These are phyloP conservation scores for Coleophoma cylindrospora DNA, from an alignment of 2,329 filamentous ascomycete genomes.

Conservation along the genomic window DNA sequence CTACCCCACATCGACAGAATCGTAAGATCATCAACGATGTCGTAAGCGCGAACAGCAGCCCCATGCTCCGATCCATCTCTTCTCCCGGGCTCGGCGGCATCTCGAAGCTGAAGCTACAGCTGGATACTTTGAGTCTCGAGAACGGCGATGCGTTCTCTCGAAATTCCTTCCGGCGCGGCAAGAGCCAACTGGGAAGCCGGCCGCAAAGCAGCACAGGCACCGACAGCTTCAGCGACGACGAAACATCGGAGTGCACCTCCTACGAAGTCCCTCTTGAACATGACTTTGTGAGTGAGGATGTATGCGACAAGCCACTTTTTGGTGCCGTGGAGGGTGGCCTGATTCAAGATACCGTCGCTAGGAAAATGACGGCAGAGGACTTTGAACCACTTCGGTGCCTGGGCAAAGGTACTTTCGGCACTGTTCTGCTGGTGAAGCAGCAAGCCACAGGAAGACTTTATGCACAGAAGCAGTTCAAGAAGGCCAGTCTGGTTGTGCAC, in stretches of 20 bases:
- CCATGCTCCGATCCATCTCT: constrained; percentile 44
- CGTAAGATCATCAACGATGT: constrained; percentile 32
- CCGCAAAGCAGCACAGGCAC: constrained; percentile 37
- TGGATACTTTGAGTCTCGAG: constrained; percentile 72
- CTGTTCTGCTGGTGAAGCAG: constrained; percentile 90
- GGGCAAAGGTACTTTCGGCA: constrained; percentile 94
- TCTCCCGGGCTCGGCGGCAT: constrained; percentile 62
- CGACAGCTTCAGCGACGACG: constrained; percentile 49
- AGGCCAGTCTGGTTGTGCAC: constrained; percentile 90
- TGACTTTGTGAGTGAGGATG: constrained; percentile 73
- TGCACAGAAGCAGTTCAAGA: constrained; percentile 98
- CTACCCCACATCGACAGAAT: constrained; percentile 27
- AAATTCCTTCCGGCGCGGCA: constrained; percentile 49
- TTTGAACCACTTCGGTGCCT: constrained; percentile 89
- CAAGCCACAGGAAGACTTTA: constrained; percentile 81
- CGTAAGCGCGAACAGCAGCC: constrained; percentile 56
- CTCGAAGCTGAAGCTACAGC: constrained; percentile 73
- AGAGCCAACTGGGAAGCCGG: constrained; percentile 54
- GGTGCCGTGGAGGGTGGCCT: constrained; percentile 49
- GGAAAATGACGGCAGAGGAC: constrained; percentile 89
- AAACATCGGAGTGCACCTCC: constrained; percentile 64
- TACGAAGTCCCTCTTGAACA: constrained; percentile 83
- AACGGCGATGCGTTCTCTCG: constrained; percentile 33
- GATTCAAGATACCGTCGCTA: constrained; percentile 37
- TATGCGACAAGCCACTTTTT: constrained; percentile 31